These are phyloP conservation scores for Xylaria bambusicola DNA, from an alignment of 495 filamentous ascomycete species.

Conservation along the genomic window DNA sequence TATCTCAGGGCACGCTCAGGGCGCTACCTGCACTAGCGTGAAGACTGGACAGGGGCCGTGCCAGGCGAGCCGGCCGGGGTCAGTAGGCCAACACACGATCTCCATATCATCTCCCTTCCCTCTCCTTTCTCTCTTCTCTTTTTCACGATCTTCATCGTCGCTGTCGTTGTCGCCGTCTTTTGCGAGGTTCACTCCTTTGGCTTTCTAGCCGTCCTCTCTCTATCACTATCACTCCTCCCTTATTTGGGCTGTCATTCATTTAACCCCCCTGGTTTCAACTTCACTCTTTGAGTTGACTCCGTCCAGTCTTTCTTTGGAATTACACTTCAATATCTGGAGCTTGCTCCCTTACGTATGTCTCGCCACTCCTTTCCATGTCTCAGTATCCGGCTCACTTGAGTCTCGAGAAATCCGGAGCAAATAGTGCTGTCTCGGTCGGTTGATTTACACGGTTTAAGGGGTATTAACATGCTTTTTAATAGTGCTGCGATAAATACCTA, in stretches of 20 bases:
- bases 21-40: too few relatives aligned
- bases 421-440: neutral
- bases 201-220: constrained; percentile 21
- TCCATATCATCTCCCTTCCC: constrained; percentile 30
- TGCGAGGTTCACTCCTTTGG: constrained; percentile 35
- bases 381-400: neutral
- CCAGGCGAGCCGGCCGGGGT: neutral
- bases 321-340: constrained; percentile 28
- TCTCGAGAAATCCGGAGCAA: neutral
- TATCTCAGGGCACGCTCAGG: neutral
- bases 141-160: constrained; percentile 52
- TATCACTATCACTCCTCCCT: constrained; percentile 22
- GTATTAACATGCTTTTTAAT: constrained; percentile 1
- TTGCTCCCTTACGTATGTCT: constrained; percentile 38
- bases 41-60: constrained; percentile 7
- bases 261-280: constrained; percentile 61
- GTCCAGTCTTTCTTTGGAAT: constrained; percentile 50
- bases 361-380: constrained; percentile 10
- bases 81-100: constrained; percentile 20
- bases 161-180: constrained; percentile 39
- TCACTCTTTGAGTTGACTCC: constrained; percentile 75
- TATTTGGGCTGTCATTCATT: constrained; percentile 33
- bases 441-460: neutral
- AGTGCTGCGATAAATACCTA: constrained; percentile 11
- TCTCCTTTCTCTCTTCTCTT: constrained; percentile 36